Percentiles rank a stretch among this genome's conserved stretches.
Evolutionary conservation across 129 eudicot genomes (phyloP).

Genomic region (Deinandra increscens): DNA sequence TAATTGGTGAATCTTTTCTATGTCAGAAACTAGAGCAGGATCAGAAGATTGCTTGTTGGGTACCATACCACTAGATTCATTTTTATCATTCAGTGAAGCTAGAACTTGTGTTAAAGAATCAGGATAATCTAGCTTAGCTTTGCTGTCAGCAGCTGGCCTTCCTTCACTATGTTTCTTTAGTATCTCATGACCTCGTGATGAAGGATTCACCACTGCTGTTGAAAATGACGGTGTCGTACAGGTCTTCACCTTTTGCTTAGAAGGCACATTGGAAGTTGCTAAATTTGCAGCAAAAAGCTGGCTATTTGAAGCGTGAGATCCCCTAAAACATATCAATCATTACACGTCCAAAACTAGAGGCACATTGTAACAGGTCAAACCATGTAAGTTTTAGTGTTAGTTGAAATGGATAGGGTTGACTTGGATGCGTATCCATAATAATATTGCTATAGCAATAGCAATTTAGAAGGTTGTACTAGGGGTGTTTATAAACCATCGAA

Average conservation of each 20-base stretch:
- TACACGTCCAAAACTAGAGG: constrained; percentile 14
- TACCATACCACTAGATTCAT: neutral
- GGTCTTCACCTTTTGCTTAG: constrained; percentile 49
- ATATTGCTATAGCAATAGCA: no score
- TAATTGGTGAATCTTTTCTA: constrained; percentile 31
- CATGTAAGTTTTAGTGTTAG: neutral
- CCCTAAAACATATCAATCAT: constrained; percentile 49
- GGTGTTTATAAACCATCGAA: no score
- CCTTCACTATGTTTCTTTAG: constrained; percentile 51
- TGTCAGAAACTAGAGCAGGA: constrained; percentile 23
- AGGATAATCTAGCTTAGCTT: constrained; percentile 36
- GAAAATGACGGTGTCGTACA: constrained; percentile 40
- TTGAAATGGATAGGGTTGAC: neutral
- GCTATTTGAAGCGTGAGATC: constrained; percentile 58
- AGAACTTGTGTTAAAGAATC: constrained; percentile 34
- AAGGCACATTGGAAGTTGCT: constrained; percentile 46
- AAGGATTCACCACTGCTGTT: constrained; percentile 42
- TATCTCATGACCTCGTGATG: constrained; percentile 34
- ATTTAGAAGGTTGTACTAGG: no score
- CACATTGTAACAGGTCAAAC: neutral
- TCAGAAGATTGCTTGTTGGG: neutral
- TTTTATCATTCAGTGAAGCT: neutral
- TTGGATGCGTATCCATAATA: neutral
- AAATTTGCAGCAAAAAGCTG: constrained; percentile 46
- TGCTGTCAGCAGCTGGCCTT: constrained; percentile 29